Percentiles rank a stretch among this genome's conserved stretches.
phyloP scores from a whole-genome alignment of 1,284 basidiomycete species.

The Ganoderma lingzhi region DNA sequence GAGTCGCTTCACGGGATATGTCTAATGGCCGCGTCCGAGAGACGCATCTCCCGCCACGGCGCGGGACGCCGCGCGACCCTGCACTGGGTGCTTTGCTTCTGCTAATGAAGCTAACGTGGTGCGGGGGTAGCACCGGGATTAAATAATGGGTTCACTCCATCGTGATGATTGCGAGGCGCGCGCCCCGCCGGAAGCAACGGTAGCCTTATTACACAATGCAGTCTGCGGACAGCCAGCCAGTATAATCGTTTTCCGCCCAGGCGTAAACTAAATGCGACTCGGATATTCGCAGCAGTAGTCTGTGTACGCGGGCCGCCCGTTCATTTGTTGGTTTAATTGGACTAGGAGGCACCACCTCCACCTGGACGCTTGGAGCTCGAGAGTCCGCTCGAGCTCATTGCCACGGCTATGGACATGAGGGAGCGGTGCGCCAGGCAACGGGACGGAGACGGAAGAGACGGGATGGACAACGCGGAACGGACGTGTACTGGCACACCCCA shows the following conservation, averaged over 20 bases:
- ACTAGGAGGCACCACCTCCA: neutral
- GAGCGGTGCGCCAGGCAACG: neutral
- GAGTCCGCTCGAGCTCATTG: neutral
- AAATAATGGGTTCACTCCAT: neutral
- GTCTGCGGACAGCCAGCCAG: neutral
- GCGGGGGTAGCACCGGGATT: neutral
- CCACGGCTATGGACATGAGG: neutral
- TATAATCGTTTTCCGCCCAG: neutral
- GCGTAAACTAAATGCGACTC: neutral
- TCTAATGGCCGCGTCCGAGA: neutral
- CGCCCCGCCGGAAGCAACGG: slow-evolving; percentile 2
- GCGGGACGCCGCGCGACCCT: neutral
- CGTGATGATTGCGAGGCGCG: neutral
- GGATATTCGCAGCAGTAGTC: neutral
- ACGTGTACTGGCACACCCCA: neutral
- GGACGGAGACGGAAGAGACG: neutral
- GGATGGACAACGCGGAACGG: neutral
- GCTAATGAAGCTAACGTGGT: neutral
- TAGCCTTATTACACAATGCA: neutral
- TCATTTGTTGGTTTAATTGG: neutral
- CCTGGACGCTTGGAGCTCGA: neutral
- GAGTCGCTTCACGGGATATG: neutral
- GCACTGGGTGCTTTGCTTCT: neutral
- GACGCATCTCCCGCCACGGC: neutral
- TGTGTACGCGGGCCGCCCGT: neutral